Conservation (phyloP, 1,139 yeast species). For the Candida neerlandica region DNA sequence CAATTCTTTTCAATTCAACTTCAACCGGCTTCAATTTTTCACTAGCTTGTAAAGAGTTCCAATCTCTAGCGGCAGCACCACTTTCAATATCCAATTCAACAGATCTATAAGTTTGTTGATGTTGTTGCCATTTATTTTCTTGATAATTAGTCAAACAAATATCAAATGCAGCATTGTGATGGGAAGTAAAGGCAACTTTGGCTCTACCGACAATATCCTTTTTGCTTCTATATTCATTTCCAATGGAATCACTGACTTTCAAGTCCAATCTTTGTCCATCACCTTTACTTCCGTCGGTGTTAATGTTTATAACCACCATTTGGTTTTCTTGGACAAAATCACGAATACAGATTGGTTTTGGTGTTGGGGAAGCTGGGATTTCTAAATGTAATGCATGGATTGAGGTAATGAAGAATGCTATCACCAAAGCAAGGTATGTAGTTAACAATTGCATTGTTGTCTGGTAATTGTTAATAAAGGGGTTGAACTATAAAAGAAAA, state of each 20-base stretch:
- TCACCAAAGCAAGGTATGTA: conserved; percentile 12
- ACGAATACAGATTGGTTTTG: conserved; percentile 69
- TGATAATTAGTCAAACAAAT: conserved; percentile 79
- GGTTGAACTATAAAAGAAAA: no score
- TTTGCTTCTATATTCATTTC: conserved; percentile 70
- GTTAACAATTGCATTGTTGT: background rate
- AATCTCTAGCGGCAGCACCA: conserved; percentile 96
- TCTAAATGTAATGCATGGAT: conserved; percentile 43
- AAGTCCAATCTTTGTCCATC: conserved; percentile 83
- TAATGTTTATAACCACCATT: conserved; percentile 79
- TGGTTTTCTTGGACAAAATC: conserved; percentile 86
- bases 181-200: conserved; percentile 81
- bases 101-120: conserved; percentile 48
- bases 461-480: background rate
- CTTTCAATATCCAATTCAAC: conserved; percentile 91
- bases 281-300: conserved; percentile 70
- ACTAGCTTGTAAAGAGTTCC: conserved; percentile 92
- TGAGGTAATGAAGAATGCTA: conserved; percentile 23
- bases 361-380: conserved; percentile 35
- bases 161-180: conserved; percentile 82
- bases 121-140: conserved; percentile 38
- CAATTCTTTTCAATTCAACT: conserved; percentile 81
- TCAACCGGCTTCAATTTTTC: conserved; percentile 94
- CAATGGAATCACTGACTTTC: conserved; percentile 62
- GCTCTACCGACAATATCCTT: conserved; percentile 66